phyloP scores from a whole-genome alignment of 2,329 filamentous ascomycete genomes.

The Ploettnerulaceae sp. region DNA sequence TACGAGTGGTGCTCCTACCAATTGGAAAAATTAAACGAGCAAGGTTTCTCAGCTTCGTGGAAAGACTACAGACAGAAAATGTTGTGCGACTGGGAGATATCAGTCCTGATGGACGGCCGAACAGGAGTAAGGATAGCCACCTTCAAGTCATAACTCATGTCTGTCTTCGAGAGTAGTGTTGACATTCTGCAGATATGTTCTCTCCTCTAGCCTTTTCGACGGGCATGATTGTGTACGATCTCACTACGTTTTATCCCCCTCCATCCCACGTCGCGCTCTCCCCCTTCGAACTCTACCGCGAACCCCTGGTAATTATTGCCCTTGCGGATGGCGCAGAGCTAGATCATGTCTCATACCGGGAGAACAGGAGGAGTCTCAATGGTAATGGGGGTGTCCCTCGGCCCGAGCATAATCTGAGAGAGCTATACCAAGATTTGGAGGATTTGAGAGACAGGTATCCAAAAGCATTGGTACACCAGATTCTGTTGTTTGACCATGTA shows the following conservation, averaged over 20 bases:
- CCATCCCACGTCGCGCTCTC: constrained; percentile 73
- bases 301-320: constrained; percentile 77
- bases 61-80: constrained; percentile 72
- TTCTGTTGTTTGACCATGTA: constrained; percentile 74
- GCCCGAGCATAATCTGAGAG: constrained; percentile 52
- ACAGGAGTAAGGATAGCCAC: constrained; percentile 67
- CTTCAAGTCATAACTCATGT: background rate
- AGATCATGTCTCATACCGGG: constrained; percentile 48
- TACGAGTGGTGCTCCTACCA: constrained; percentile 82
- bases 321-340: constrained; percentile 77
- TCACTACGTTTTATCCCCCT: constrained; percentile 75
- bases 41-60: constrained; percentile 73
- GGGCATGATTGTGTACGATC: constrained; percentile 82
- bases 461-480: constrained; percentile 70
- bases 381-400: constrained; percentile 42
- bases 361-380: constrained; percentile 49
- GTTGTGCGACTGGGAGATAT: constrained; percentile 82
- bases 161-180: constrained; percentile 14
- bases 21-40: constrained; percentile 80
- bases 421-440: constrained; percentile 63
- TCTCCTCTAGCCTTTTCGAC: constrained; percentile 83
- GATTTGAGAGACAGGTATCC: constrained; percentile 67
- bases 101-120: constrained; percentile 75
- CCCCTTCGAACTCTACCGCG: constrained; percentile 86
- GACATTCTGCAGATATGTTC: constrained; percentile 69